These are phyloP conservation scores for Epithele typhae DNA, from an alignment of 768 basidiomycete species.

Conservation along the genomic window DNA sequence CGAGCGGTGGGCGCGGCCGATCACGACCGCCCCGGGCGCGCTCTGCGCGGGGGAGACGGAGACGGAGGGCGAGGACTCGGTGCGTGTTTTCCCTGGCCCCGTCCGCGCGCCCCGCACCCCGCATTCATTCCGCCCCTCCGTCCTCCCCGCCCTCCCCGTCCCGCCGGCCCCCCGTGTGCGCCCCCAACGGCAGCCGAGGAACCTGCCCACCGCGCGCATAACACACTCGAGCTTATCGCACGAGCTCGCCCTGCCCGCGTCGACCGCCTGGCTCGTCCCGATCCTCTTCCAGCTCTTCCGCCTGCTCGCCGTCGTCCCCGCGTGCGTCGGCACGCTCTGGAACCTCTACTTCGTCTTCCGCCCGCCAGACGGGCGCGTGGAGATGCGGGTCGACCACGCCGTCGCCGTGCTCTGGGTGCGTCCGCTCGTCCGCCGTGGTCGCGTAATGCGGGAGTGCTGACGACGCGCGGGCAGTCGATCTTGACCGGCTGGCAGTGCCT, in stretches of 20 bases:
- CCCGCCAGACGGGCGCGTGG: constrained; percentile 34
- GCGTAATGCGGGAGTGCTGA: neutral
- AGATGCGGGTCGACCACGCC: constrained; percentile 56
- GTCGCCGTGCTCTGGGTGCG: constrained; percentile 72
- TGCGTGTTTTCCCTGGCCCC: constrained; percentile 37
- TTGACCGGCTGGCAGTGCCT: constrained; percentile 91
- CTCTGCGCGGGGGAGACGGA: constrained; percentile 73
- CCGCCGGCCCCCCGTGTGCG: too few species aligned
- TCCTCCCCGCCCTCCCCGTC: too few species aligned
- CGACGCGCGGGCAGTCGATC: constrained; percentile 55
- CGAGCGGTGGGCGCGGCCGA: constrained; percentile 27
- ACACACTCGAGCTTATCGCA: constrained; percentile 15
- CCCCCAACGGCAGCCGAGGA: constrained; percentile 41
- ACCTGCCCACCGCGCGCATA: constrained; percentile 63
- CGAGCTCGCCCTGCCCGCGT: constrained; percentile 39
- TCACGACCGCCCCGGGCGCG: constrained; percentile 60
- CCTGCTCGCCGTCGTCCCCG: constrained; percentile 68
- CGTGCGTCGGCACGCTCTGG: constrained; percentile 58
- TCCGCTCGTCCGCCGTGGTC: neutral
- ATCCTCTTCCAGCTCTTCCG: constrained; percentile 69
- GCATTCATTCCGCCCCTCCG: too few species aligned
- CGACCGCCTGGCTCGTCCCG: constrained; percentile 44
- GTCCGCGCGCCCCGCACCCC: too few species aligned
- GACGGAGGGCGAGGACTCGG: constrained; percentile 74
- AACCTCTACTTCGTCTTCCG: constrained; percentile 52